These are phyloP conservation scores for Candida schatavii DNA, from an alignment of 805 yeast genomes.

Conservation along the genomic window DNA sequence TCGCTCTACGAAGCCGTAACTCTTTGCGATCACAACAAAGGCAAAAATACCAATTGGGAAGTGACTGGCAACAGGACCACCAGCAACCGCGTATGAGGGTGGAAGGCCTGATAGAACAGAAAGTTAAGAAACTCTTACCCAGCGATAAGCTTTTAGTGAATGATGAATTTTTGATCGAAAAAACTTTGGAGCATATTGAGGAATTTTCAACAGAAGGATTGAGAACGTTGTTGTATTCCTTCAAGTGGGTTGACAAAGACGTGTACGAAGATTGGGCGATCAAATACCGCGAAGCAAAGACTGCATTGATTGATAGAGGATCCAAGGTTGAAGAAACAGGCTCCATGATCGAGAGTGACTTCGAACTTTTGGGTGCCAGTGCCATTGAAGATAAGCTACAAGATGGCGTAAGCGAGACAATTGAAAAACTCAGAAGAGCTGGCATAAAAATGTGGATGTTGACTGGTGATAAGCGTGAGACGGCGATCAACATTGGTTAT, in stretches of 20 bases:
- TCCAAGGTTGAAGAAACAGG: constrained; percentile 70
- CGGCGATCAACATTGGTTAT: constrained; percentile 95
- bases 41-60: constrained; percentile 46
- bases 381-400: constrained; percentile 97
- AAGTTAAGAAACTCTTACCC: constrained; percentile 17
- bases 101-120: not conserved
- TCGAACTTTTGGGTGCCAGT: constrained; percentile 83
- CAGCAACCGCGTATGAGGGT: too few relatives aligned
- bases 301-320: constrained; percentile 67
- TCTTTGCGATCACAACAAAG: constrained; percentile 61
- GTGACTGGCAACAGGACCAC: not conserved
- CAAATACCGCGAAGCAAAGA: constrained; percentile 71
- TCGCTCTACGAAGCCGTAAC: constrained; percentile 50
- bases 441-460: constrained; percentile 97
- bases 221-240: constrained; percentile 83
- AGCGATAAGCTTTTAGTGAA: constrained; percentile 59
- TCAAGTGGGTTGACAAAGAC: constrained; percentile 58
- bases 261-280: constrained; percentile 67
- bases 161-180: constrained; percentile 76
- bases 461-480: constrained; percentile 97
- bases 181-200: constrained; percentile 85
- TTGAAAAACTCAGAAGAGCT: constrained; percentile 87
- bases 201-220: constrained; percentile 94
- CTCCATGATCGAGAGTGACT: constrained; percentile 61
- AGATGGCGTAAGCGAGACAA: constrained; percentile 94